Evolutionary conservation across 179 eudicot species (phyloP).

Genomic region (Actinidia arguta): DNA sequence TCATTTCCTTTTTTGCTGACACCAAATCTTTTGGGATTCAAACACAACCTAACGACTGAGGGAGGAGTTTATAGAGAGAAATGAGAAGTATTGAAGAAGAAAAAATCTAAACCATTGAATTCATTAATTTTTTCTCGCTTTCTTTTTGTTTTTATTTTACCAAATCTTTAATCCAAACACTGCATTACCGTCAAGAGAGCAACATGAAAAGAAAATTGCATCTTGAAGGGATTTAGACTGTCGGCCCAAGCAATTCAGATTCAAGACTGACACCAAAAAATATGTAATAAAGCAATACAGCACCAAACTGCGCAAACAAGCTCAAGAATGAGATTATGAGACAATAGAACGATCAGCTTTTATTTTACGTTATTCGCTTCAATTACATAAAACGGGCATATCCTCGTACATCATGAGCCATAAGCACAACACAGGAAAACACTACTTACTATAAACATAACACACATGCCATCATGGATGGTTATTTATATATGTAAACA

Average conservation of each 20-base stretch:
- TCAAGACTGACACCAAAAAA: background rate
- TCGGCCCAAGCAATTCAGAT: conserved; percentile 1
- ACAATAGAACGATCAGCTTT: background rate
- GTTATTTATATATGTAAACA: background rate
- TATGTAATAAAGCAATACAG: background rate
- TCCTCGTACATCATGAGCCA: background rate
- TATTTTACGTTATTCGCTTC: background rate
- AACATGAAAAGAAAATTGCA: no score
- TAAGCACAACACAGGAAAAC: background rate
- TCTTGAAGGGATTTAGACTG: background rate
- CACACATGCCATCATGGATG: background rate
- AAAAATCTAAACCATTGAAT: no score
- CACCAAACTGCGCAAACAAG: background rate
- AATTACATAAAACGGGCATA: background rate
- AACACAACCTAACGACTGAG: no score
- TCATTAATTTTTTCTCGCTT: no score
- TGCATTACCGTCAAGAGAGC: no score
- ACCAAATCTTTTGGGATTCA: no score
- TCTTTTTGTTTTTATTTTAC: no score
- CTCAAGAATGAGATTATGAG: background rate
- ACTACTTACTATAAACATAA: background rate
- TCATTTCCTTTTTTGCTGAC: no score
- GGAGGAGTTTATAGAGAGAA: no score
- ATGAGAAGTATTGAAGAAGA: no score
- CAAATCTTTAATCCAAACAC: no score